Evolutionary conservation across 2,329 filamentous ascomycete species (phyloP), one percentile per base, ranked within the genome.

Genomic region (Zelopaecilomyces penicillatus): DNA sequence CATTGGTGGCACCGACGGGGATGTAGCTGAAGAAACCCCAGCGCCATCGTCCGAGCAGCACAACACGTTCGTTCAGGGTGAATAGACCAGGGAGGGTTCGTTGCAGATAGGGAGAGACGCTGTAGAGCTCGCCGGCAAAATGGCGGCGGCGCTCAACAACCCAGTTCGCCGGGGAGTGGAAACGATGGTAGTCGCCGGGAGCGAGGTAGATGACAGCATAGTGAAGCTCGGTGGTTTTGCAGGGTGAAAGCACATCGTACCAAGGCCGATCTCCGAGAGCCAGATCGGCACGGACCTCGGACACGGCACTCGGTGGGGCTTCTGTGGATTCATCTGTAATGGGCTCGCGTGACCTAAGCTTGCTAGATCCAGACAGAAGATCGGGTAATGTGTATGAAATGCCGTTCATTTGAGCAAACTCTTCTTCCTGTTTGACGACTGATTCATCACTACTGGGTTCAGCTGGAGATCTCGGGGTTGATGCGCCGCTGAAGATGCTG

Each of bases 1-100:
- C 93, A 57, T 98, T 98, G 26, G 93, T 98, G 6, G 93, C 93
- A 50, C 93, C 93, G 31, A 98, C 93, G 10, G 94, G 90, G 0
- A 88, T 91, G 68, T 89, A 96, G 53, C 83, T 86, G 73, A 98
- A 98, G 76, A 98, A 97, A 12, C 93, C 93, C 78, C 88, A 94
- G 45, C 90, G 85, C 93, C 93, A 98, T 47, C 89, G 79, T 12
- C 93, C 93, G 1, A 98, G 75, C 1, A 98, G 78, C 1, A 95
- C 93, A 27, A 98, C 88, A 44, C 93, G 83, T 68, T 98, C 93
- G 65, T 98, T 98, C 19, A 98, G 74, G 0, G 91, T 96, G 69
- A 98, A 98, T 1, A 98, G 79, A 2, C 91, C 91, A 0, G 93
- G 93, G 0, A 98, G 75, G 0, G 87, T 95, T 52, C 87, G 84